phyloP scores from a whole-genome alignment of 2,329 filamentous ascomycete genomes.

The Penicillium aurantiogriseum region DNA sequence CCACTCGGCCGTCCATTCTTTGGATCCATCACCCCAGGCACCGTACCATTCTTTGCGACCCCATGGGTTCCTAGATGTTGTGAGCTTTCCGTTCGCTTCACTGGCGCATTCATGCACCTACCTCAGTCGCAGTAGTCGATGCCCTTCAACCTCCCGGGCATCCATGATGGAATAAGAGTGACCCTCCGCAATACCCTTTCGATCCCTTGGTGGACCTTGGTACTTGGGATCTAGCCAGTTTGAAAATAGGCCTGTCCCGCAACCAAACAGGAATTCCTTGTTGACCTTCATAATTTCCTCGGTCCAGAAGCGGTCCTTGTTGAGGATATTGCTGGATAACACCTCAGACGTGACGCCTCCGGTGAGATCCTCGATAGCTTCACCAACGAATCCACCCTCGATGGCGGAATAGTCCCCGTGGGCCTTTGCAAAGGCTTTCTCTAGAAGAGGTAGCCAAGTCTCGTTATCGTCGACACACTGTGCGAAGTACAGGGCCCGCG shows the following conservation, averaged over 20 bases:
- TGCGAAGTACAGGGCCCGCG: constrained; percentile 74
- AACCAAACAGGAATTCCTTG: constrained; percentile 63
- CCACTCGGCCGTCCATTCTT: constrained; percentile 81
- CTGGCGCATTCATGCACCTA: constrained; percentile 24
- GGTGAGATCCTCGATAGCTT: constrained; percentile 59
- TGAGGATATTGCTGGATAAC: constrained; percentile 47
- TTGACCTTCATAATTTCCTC: constrained; percentile 79
- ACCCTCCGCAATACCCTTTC: constrained; percentile 47
- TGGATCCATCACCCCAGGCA: constrained; percentile 77
- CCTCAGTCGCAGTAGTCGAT: constrained; percentile 64
- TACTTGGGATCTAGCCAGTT: constrained; percentile 44
- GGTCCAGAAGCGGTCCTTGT: constrained; percentile 79
- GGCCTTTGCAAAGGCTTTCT: constrained; percentile 82
- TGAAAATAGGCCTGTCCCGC: constrained; percentile 47
- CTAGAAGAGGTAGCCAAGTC: constrained; percentile 76
- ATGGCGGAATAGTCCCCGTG: constrained; percentile 77
- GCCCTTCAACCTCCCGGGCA: constrained; percentile 59
- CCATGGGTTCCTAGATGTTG: constrained; percentile 68
- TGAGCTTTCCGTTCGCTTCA: constrained; percentile 15
- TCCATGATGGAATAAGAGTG: constrained; percentile 61
- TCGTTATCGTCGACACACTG: constrained; percentile 74
- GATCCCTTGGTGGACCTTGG: constrained; percentile 35
- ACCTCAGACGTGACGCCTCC: constrained; percentile 51
- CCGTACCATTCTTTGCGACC: constrained; percentile 78
- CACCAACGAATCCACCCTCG: constrained; percentile 69